These are phyloP conservation scores for Daldinia decipiens DNA, from an alignment of 495 filamentous ascomycete species.

Conservation along the genomic window DNA sequence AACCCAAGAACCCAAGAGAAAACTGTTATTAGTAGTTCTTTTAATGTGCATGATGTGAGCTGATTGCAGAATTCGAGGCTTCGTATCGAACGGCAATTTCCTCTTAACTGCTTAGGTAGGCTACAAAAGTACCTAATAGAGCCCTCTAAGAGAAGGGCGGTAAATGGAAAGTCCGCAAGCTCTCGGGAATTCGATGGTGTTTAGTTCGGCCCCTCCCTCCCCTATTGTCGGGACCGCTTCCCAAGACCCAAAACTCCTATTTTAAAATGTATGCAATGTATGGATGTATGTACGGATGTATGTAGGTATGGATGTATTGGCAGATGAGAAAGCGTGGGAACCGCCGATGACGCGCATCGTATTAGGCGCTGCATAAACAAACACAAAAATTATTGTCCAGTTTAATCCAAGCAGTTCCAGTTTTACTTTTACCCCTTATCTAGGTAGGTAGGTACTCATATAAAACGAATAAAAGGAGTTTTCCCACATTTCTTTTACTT, in stretches of 20 bases:
- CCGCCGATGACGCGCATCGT: neutral
- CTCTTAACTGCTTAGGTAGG: neutral
- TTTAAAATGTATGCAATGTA: neutral
- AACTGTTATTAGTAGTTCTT: neutral
- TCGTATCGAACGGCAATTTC: slow-evolving; percentile 33
- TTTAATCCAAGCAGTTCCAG: slow-evolving; percentile 4
- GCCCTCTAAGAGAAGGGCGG: slow-evolving; percentile 1
- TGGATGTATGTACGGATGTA: too few species aligned
- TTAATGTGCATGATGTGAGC: slow-evolving; percentile 27
- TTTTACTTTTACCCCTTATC: neutral
- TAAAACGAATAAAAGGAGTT: slow-evolving; percentile 11
- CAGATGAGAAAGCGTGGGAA: neutral
- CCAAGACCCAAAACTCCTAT: neutral
- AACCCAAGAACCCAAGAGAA: neutral
- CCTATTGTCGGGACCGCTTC: neutral
- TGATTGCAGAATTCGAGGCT: slow-evolving; percentile 19
- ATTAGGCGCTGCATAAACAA: neutral
- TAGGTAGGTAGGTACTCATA: neutral
- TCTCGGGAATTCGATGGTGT: slow-evolving; percentile 5
- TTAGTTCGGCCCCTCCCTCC: slow-evolving; percentile 2
- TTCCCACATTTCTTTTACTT: neutral
- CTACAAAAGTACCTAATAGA: too few species aligned
- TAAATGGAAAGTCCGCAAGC: neutral
- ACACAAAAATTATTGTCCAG: neutral
- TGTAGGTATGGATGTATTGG: too few species aligned